Percentiles rank a stretch among this genome's conserved stretches.
Evolutionary conservation across 148 eudicot genomes (phyloP).

Genomic region (Diospyros lotus): DNA sequence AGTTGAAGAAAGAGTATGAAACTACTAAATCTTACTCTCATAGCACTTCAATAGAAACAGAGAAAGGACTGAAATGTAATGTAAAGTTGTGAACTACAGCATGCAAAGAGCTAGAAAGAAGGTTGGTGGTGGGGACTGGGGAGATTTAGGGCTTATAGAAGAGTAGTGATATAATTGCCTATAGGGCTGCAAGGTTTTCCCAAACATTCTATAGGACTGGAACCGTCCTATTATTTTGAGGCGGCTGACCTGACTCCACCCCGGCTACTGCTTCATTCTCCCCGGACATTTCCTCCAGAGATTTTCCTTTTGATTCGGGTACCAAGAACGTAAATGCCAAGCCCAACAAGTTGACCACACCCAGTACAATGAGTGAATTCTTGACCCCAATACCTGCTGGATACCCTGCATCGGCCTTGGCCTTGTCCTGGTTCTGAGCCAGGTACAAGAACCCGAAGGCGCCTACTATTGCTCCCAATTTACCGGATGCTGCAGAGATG

Average conservation of each 20-base stretch:
- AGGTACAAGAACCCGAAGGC: conserved; percentile 37
- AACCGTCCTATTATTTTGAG: conserved; percentile 5
- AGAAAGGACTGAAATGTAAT: too few relatives aligned
- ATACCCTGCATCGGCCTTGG: conserved; percentile 34
- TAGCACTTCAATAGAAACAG: too few relatives aligned
- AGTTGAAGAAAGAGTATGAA: too few relatives aligned
- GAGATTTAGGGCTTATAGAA: too few relatives aligned
- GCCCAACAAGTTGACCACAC: conserved; percentile 24
- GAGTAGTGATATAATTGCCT: too few relatives aligned
- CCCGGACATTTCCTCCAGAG: conserved; percentile 31
- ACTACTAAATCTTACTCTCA: too few relatives aligned
- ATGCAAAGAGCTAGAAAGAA: too few relatives aligned
- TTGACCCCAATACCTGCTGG: conserved; percentile 34
- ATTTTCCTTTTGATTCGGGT: conserved; percentile 31
- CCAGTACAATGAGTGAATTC: conserved; percentile 25
- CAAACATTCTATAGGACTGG: background rate
- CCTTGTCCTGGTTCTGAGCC: conserved; percentile 28
- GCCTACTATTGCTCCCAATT: conserved; percentile 30
- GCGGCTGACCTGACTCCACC: background rate
- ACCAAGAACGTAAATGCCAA: conserved; percentile 27
- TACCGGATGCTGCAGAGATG: conserved; percentile 34
- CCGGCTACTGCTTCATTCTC: conserved; percentile 23
- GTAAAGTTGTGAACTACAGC: too few relatives aligned
- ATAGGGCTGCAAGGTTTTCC: too few relatives aligned
- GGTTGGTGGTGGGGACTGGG: too few relatives aligned